Conservation (phyloP, 176 grass and related monocot species). For the Miscanthus lutarioriparius region DNA sequence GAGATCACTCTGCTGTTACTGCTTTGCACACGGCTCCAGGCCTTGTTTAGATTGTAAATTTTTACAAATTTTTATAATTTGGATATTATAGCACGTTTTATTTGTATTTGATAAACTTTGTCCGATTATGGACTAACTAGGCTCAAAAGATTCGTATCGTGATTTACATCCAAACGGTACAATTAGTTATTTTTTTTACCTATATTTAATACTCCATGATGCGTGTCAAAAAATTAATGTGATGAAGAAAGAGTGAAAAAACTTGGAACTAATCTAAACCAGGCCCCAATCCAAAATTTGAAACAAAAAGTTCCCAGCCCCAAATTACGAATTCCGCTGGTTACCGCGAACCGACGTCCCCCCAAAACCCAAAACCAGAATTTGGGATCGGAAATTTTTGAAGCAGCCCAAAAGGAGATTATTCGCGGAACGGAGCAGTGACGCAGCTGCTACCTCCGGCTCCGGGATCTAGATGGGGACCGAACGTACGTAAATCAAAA, state of each 20-base stretch:
- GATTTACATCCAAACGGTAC: no score
- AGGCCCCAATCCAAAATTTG: neutral
- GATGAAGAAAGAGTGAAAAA: no score
- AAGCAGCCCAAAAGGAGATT: neutral
- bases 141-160: no score
- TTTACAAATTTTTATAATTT: no score
- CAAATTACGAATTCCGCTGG: constrained; percentile 25
- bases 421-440: neutral
- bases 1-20: neutral
- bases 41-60: no score
- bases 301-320: neutral
- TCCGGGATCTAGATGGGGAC: neutral
- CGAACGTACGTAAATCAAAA: neutral
- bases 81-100: no score
- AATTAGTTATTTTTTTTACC: no score
- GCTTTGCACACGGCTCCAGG: constrained; percentile 3
- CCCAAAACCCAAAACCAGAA: neutral
- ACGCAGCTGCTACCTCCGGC: neutral
- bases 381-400: neutral
- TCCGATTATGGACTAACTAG: no score
- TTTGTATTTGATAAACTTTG: no score
- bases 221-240: no score
- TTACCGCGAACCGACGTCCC: neutral
- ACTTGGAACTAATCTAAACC: no score
- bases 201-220: no score